Percentiles rank a stretch among this genome's conserved stretches.
Evolutionary conservation across 768 basidiomycete species (phyloP).

Genomic region (Tephrocybe sp.): DNA sequence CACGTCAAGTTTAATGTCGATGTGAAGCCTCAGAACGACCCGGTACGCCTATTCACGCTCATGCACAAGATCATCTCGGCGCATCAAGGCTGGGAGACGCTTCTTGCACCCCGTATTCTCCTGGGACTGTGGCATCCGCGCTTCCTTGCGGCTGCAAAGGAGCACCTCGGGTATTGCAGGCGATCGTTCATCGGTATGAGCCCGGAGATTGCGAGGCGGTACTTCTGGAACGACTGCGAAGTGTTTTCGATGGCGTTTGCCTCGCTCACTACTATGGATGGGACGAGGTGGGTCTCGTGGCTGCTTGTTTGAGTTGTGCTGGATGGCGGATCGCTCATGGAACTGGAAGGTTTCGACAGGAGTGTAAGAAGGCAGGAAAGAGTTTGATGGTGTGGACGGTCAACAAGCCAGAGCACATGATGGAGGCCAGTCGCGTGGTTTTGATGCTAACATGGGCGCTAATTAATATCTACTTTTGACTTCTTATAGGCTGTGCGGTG

Average conservation of each 20-base stretch:
- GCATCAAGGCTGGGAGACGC: constrained; percentile 71
- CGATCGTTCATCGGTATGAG: constrained; percentile 84
- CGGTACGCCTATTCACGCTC: constrained; percentile 76
- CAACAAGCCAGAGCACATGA: constrained; percentile 85
- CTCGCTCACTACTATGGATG: constrained; percentile 69
- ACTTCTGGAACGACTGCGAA: constrained; percentile 87
- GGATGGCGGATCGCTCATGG: not conserved
- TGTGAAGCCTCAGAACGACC: constrained; percentile 92
- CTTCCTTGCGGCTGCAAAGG: constrained; percentile 78
- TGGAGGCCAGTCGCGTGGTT: constrained; percentile 58
- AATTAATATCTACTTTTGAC: not conserved
- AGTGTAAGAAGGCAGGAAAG: constrained; percentile 81
- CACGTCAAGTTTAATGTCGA: constrained; percentile 86
- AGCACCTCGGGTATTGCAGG: constrained; percentile 76
- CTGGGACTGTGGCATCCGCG: constrained; percentile 91
- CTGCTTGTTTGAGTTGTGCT: not conserved
- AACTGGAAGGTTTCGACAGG: constrained; percentile 64
- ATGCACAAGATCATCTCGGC: constrained; percentile 69
- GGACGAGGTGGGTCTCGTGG: constrained; percentile 54
- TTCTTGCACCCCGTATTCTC: constrained; percentile 77
- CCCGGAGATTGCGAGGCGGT: constrained; percentile 70
- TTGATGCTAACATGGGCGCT: not conserved
- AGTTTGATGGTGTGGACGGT: constrained; percentile 96
- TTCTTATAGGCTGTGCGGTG: constrained; percentile 66
- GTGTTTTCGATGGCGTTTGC: constrained; percentile 86